Conservation (phyloP, 352 stramenopile species). For the Thalassiosira pacifica region DNA sequence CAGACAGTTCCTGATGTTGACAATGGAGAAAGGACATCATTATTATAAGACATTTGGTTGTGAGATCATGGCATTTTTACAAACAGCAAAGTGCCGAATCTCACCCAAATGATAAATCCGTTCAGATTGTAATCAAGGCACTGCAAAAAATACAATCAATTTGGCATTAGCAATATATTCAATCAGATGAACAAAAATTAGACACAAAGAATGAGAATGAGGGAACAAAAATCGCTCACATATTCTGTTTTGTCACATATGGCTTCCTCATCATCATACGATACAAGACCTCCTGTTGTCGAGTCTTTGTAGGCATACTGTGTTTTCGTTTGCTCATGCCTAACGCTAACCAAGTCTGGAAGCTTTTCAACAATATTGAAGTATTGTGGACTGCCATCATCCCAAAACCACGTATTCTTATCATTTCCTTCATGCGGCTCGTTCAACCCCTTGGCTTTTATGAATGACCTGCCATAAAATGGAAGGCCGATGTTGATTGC, state of each 20-base stretch:
- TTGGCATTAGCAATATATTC: neutral
- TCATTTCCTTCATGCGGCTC: slow-evolving; percentile 35
- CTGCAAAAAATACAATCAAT: neutral
- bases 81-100: neutral
- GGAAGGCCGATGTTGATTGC: slow-evolving; percentile 49
- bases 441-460: slow-evolving; percentile 40
- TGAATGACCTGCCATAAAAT: slow-evolving; percentile 53
- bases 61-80: neutral
- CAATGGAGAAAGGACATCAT: neutral
- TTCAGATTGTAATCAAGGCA: slow-evolving; percentile 22
- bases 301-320: slow-evolving; percentile 50
- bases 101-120: slow-evolving; percentile 30
- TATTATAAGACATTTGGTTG: neutral
- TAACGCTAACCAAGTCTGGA: slow-evolving; percentile 9
- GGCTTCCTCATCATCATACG: slow-evolving; percentile 55
- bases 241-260: slow-evolving; percentile 66
- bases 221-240: neutral
- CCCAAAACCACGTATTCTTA: slow-evolving; percentile 44
- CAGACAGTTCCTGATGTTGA: neutral
- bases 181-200: neutral
- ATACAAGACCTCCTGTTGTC: slow-evolving; percentile 26
- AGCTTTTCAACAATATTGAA: slow-evolving; percentile 56
- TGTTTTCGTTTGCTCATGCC: slow-evolving; percentile 49
- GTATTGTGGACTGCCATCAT: slow-evolving; percentile 46
- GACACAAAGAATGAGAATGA: neutral